These are phyloP conservation scores for Yamadazyma aaseri DNA, from an alignment of 1,139 yeast species.

Conservation along the genomic window DNA sequence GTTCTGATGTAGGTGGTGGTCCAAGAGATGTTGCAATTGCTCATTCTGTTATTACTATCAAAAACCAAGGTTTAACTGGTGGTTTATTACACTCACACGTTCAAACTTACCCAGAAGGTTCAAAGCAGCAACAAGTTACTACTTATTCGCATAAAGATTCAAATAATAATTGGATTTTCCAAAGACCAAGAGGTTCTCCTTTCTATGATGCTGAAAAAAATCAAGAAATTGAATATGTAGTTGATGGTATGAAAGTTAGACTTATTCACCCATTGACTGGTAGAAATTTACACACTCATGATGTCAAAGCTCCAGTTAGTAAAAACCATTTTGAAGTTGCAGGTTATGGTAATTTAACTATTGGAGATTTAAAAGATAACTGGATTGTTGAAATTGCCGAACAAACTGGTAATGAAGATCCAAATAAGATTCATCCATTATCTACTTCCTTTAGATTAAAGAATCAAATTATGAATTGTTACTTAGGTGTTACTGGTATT, in stretches of 20 bases:
- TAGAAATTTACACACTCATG: constrained; percentile 89
- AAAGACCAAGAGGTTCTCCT: constrained; percentile 64
- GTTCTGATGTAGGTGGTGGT: constrained; percentile 78
- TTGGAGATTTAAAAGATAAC: constrained; percentile 91
- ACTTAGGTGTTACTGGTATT: constrained; percentile 79
- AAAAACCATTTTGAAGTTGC: constrained; percentile 80
- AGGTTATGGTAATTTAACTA: constrained; percentile 81
- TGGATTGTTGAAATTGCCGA: constrained; percentile 91
- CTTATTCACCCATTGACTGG: constrained; percentile 79
- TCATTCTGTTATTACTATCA: constrained; percentile 73
- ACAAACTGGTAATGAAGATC: constrained; percentile 70
- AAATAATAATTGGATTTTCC: constrained; percentile 88
- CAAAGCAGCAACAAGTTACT: constrained; percentile 94
- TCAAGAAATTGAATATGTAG: constrained; percentile 56
- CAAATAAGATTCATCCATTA: constrained; percentile 73
- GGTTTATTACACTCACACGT: constrained; percentile 93
- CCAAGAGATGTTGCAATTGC: constrained; percentile 86
- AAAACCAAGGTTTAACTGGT: constrained; percentile 90
- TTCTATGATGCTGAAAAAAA: constrained; percentile 51
- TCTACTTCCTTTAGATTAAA: constrained; percentile 81
- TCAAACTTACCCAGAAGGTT: constrained; percentile 92
- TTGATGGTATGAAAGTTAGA: constrained; percentile 76
- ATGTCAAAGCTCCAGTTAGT: constrained; percentile 76
- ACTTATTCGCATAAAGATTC: constrained; percentile 90
- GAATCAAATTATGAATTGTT: constrained; percentile 70